These are phyloP conservation scores for Leccinum boreale DNA, from an alignment of 768 basidiomycete genomes.

Conservation along the genomic window DNA sequence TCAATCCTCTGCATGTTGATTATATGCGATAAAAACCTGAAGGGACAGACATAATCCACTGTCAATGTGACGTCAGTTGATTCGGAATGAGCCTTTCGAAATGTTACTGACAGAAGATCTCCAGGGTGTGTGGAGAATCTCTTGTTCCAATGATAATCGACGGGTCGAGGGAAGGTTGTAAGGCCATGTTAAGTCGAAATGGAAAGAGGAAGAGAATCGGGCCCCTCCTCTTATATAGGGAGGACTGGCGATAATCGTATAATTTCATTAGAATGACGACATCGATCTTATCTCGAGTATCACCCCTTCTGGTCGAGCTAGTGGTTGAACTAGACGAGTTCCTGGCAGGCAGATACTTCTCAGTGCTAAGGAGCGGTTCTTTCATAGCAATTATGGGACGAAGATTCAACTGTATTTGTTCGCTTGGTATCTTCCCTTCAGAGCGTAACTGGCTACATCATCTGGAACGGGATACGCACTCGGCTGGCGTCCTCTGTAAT, in stretches of 20 bases:
- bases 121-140: constrained; percentile 60
- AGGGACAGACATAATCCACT: constrained; percentile 91
- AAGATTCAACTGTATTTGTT: too few relatives aligned
- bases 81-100: background rate
- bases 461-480: too few relatives aligned
- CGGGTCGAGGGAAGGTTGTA: constrained; percentile 70
- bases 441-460: too few relatives aligned
- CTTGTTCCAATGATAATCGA: constrained; percentile 57
- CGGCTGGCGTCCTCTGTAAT: too few relatives aligned
- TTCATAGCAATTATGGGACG: too few relatives aligned
- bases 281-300: background rate
- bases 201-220: background rate
- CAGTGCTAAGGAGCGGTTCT: too few relatives aligned
- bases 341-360: too few relatives aligned
- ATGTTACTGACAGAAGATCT: constrained; percentile 62
- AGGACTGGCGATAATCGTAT: background rate
- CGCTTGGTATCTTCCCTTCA: too few relatives aligned
- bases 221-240: background rate
- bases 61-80: background rate
- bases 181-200: constrained; percentile 51
- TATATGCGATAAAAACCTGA: constrained; percentile 44
- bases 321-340: too few relatives aligned
- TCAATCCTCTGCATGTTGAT: background rate
- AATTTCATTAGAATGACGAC: background rate
- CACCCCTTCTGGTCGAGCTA: too few relatives aligned